Base-by-base conservation (phyloP, 352 stramenopile genomes). In the Blastocystis sp. region DNA sequence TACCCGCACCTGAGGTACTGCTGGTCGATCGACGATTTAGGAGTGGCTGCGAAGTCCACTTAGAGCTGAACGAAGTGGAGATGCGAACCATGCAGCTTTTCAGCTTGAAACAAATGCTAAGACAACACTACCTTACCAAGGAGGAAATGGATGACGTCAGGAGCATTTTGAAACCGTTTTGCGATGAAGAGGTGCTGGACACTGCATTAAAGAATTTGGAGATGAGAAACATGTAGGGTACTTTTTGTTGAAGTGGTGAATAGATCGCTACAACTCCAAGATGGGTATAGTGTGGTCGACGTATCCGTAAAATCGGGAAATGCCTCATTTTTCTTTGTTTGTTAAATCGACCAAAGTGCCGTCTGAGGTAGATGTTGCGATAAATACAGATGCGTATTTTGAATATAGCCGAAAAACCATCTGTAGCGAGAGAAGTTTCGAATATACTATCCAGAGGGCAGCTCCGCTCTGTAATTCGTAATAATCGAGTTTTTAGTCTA, bases 371-470 rank as follows among this genome's bases (percentile, higher is more conserved):
- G 29, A 34, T 34, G 29, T 34, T 34, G 29, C 29, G 29, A 34
- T 34, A 34, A 63, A 11, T 15, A 37, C 26, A 8, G 45, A 79
- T 79, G 66, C 43, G 43, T 34, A 79, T 79, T 63, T 93, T 99
- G 20, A 98, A 98, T 91, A 97, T 99, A 64, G 97, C 97, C 54
- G 97, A 99, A 94, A 99, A 99, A 93, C 97, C 97, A 61, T 98
- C 94, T 18, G 97, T 99, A 76, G 97, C 97, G 59, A 98, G 98
- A 90, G 95, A 98, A 70, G 94, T 99, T 89, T 93, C 96, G 73
- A 90, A 91, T 89, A 98, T 98, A 88, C 91, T 99, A 93, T 96
- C 92, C 55, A 62, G 75, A 26, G 55, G 66, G 39, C 88, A 43
- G 7, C 87, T 41, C 53, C 66, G 9, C 91, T 90, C 68, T 54